These are phyloP conservation scores for Amylostereum areolatum DNA, from an alignment of 1,284 basidiomycete species.

Conservation along the genomic window DNA sequence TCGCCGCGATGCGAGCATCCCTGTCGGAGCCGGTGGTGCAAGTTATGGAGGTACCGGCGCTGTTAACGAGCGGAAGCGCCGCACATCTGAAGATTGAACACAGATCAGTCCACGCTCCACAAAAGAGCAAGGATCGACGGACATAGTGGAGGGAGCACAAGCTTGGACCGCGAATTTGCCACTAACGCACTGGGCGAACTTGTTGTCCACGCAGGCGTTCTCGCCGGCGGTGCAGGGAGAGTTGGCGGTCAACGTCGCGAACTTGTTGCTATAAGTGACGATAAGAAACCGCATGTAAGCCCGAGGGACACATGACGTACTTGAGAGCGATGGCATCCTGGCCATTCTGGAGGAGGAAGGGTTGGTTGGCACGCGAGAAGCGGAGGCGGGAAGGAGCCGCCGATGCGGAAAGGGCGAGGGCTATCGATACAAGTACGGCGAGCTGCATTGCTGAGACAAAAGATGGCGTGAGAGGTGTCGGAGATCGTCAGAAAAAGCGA, in stretches of 20 bases:
- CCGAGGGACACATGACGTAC: conserved; percentile 25
- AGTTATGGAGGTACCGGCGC: conserved; percentile 36
- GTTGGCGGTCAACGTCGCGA: conserved; percentile 33
- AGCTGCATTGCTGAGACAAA: conserved; percentile 15
- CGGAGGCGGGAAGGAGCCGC: conserved; percentile 31
- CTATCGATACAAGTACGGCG: conserved; percentile 16
- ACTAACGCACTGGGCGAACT: conserved; percentile 45
- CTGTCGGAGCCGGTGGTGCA: conserved; percentile 39
- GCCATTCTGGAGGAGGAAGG: conserved; percentile 41
- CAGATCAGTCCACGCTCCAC: background rate
- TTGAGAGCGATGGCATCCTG: conserved; percentile 48
- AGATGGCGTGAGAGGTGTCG: conserved; percentile 6
- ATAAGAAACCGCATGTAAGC: conserved; percentile 6
- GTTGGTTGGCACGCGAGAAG: conserved; percentile 25
- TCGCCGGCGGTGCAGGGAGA: conserved; percentile 40
- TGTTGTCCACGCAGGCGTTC: conserved; percentile 37
- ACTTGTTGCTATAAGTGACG: conserved; percentile 32
- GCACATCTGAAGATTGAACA: conserved; percentile 40
- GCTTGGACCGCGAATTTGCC: conserved; percentile 38
- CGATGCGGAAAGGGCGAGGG: conserved; percentile 27
- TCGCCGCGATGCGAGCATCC: conserved; percentile 33
- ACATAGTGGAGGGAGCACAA: conserved; percentile 39
- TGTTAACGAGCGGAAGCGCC: conserved; percentile 44
- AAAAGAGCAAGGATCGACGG: conserved; percentile 16
- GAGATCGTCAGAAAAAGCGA: no score